phyloP scores from a whole-genome alignment of 1,139 yeast genomes.

The Lodderomyces beijingensis region DNA sequence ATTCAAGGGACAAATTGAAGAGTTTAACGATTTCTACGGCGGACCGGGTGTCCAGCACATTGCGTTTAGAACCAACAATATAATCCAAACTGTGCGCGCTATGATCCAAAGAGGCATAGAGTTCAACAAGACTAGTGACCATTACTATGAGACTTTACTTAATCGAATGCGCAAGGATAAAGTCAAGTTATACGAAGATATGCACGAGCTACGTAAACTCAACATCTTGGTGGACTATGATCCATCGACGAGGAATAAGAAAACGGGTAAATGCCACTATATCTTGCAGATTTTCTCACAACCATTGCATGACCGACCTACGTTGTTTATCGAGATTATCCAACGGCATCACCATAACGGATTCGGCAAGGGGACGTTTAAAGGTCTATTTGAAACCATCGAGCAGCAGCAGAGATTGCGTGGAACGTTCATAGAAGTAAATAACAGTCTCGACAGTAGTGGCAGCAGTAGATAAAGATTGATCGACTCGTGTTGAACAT shows the following conservation, averaged over 20 bases:
- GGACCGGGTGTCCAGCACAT: conserved; percentile 86
- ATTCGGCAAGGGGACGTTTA: conserved; percentile 85
- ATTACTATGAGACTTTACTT: conserved; percentile 51
- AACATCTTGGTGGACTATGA: conserved; percentile 74
- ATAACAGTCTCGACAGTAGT: too few species aligned
- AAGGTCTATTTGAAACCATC: conserved; percentile 72
- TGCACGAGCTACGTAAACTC: conserved; percentile 34
- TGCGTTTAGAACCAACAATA: conserved; percentile 62
- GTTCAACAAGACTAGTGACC: conserved; percentile 55
- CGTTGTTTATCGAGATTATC: conserved; percentile 74
- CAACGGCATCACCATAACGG: conserved; percentile 79
- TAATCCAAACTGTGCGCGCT: conserved; percentile 50
- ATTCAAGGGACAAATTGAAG: conserved; percentile 74
- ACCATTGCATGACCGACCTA: conserved; percentile 75
- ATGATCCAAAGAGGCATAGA: conserved; percentile 62
- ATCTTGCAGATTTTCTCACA: conserved; percentile 74
- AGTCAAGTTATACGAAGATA: conserved; percentile 43
- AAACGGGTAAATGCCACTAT: conserved; percentile 47
- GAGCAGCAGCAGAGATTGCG: conserved; percentile 57
- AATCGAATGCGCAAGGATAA: conserved; percentile 35
- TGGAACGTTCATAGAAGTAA: conserved; percentile 36
- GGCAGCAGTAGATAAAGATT: too few species aligned
- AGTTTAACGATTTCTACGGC: conserved; percentile 65
- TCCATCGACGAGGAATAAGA: conserved; percentile 31
- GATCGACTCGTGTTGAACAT: too few species aligned